Conservation (phyloP, 768 basidiomycete genomes). For the Clitopilus hobsonii region DNA sequence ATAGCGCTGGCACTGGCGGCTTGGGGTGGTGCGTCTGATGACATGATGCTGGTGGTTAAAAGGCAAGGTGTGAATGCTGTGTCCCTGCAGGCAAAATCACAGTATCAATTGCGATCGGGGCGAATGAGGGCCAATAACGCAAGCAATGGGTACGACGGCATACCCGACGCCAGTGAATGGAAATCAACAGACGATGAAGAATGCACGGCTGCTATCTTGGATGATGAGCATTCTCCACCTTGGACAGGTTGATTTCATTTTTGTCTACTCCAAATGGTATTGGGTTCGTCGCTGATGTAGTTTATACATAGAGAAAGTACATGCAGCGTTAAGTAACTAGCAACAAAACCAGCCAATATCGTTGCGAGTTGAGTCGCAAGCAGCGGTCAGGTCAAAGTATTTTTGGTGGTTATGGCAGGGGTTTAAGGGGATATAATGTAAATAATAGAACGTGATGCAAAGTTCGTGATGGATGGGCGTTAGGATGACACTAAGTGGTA, state of each 20-base stretch:
- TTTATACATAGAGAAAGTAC: neutral
- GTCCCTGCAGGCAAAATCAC: neutral
- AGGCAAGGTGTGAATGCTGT: neutral
- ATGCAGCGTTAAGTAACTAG: neutral
- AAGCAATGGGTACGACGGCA: neutral
- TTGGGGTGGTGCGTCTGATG: conserved; percentile 5
- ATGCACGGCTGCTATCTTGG: neutral
- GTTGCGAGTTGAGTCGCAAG: conserved; percentile 32
- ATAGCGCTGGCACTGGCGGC: conserved; percentile 50
- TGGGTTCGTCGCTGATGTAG: neutral
- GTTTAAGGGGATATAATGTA: conserved; percentile 4
- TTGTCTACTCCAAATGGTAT: neutral
- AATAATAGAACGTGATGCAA: neutral
- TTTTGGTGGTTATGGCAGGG: neutral
- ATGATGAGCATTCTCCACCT: neutral
- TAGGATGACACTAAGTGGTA: conserved; percentile 8
- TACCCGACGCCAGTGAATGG: neutral
- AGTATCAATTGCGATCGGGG: neutral
- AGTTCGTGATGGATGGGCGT: neutral
- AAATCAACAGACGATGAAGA: neutral
- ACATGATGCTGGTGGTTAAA: neutral
- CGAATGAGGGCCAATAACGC: neutral
- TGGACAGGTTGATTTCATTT: neutral
- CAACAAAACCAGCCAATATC: conserved; percentile 11
- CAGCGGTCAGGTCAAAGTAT: conserved; percentile 1